These are phyloP conservation scores for Aspergillus pseudoviridinutans DNA, from an alignment of 2,329 filamentous ascomycete genomes.

Conservation along the genomic window DNA sequence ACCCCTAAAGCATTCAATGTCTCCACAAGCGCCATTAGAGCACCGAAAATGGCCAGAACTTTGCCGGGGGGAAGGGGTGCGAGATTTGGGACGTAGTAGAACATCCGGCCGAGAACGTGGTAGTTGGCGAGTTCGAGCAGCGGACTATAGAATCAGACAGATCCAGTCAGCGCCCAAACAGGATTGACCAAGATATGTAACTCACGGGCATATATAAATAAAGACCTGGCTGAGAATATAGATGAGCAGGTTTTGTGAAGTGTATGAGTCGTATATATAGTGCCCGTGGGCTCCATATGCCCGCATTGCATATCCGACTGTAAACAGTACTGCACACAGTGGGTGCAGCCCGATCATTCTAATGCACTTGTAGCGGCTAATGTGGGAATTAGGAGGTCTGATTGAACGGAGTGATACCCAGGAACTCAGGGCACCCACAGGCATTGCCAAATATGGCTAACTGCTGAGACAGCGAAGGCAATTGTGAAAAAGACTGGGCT, in stretches of 20 bases:
- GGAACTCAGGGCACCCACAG: slow-evolving; percentile 40
- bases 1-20: slow-evolving; percentile 7
- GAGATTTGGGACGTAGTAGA: slow-evolving; percentile 60
- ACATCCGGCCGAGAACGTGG: slow-evolving; percentile 55
- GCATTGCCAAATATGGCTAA: slow-evolving; percentile 52
- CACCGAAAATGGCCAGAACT: slow-evolving; percentile 46
- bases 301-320: slow-evolving; percentile 53
- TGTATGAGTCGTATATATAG: slow-evolving; percentile 23
- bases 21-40: slow-evolving; percentile 48
- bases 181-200: background rate
- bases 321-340: slow-evolving; percentile 53
- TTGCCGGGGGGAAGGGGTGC: slow-evolving; percentile 49
- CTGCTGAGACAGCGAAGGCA: slow-evolving; percentile 36
- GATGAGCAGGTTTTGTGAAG: slow-evolving; percentile 33
- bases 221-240: slow-evolving; percentile 45
- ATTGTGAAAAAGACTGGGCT: slow-evolving; percentile 53
- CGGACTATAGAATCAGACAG: slow-evolving; percentile 39
- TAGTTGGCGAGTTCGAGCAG: slow-evolving; percentile 61
- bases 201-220: slow-evolving; percentile 36
- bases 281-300: slow-evolving; percentile 52
- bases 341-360: slow-evolving; percentile 53
- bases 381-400: background rate
- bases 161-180: background rate
- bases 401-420: too few relatives aligned
- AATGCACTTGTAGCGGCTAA: slow-evolving; percentile 54